These are phyloP conservation scores for Chytriomyces sp. DNA, from an alignment of 192 early-diverging fungal species.

Conservation along the genomic window DNA sequence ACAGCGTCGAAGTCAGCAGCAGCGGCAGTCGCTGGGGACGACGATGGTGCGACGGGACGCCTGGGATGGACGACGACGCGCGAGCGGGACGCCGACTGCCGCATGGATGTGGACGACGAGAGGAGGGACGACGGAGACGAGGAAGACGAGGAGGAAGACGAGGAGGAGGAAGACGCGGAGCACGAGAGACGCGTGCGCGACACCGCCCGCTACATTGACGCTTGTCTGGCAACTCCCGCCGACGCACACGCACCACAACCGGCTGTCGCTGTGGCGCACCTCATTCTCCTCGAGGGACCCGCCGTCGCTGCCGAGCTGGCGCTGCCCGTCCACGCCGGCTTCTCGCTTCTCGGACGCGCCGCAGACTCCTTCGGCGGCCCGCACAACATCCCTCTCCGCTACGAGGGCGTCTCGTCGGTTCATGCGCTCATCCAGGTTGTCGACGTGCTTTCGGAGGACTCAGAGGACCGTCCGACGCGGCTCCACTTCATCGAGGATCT, in stretches of 20 bases:
- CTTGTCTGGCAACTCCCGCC: not conserved
- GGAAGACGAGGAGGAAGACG: not conserved
- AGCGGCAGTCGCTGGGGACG: not conserved
- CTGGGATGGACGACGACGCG: not conserved
- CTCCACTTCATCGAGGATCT: conserved; percentile 3
- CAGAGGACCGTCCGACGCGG: not conserved
- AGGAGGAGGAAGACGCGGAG: not conserved
- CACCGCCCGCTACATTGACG: not conserved
- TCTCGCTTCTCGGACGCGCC: not conserved
- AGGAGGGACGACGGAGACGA: not conserved
- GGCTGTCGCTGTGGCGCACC: not conserved
- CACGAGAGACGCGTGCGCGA: not conserved
- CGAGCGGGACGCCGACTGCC: not conserved
- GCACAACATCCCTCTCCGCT: not conserved
- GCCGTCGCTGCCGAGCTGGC: not conserved
- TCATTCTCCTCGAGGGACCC: not conserved
- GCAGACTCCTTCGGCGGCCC: not conserved
- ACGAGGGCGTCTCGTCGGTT: not conserved
- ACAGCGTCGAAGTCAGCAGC: not conserved
- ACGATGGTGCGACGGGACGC: not conserved
- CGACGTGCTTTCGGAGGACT: too few relatives aligned
- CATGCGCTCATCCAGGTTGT: not conserved
- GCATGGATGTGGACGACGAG: not conserved
- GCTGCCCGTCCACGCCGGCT: not conserved
- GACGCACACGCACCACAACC: not conserved